phyloP scores from a whole-genome alignment of 2,329 filamentous ascomycete species.

The Monascus ruber region DNA sequence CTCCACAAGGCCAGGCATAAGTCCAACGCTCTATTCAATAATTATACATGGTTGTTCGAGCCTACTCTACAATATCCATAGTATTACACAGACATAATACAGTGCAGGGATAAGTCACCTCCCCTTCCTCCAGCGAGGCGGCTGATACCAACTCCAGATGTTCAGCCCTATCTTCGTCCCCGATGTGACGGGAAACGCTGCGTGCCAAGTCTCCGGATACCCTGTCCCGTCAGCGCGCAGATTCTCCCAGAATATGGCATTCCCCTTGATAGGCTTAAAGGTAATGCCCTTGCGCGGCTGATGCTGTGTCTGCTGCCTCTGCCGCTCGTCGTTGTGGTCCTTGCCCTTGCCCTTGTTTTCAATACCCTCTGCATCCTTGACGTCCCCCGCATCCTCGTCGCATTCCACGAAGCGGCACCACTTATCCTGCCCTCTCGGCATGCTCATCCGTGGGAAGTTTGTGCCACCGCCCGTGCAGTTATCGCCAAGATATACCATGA shows the following conservation, averaged over 20 bases:
- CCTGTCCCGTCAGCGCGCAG: conserved; percentile 44
- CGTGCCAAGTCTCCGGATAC: conserved; percentile 50
- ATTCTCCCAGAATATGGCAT: conserved; percentile 55
- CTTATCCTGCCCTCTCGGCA: conserved; percentile 25
- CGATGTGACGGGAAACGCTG: conserved; percentile 44
- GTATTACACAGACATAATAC: too few relatives aligned
- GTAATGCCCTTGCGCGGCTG: conserved; percentile 35
- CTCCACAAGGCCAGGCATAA: too few relatives aligned
- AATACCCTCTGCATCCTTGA: conserved; percentile 1
- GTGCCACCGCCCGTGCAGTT: conserved; percentile 49
- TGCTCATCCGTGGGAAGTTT: conserved; percentile 44
- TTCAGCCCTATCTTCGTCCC: conserved; percentile 52
- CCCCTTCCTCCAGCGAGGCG: conserved; percentile 5
- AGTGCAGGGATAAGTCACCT: background rate
- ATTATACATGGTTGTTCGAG: too few relatives aligned
- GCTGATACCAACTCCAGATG: conserved; percentile 54
- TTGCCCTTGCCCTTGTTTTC: conserved; percentile 1
- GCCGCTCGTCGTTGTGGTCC: background rate
- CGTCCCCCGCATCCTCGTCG: conserved; percentile 16
- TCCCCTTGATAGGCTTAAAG: conserved; percentile 47
- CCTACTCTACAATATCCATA: too few relatives aligned
- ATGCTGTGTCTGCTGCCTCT: too few relatives aligned
- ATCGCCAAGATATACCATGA: conserved; percentile 50
- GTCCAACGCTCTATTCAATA: too few relatives aligned
- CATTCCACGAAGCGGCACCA: conserved; percentile 53